phyloP scores from a whole-genome alignment of 768 basidiomycete species.

The Mrakia frigida region DNA sequence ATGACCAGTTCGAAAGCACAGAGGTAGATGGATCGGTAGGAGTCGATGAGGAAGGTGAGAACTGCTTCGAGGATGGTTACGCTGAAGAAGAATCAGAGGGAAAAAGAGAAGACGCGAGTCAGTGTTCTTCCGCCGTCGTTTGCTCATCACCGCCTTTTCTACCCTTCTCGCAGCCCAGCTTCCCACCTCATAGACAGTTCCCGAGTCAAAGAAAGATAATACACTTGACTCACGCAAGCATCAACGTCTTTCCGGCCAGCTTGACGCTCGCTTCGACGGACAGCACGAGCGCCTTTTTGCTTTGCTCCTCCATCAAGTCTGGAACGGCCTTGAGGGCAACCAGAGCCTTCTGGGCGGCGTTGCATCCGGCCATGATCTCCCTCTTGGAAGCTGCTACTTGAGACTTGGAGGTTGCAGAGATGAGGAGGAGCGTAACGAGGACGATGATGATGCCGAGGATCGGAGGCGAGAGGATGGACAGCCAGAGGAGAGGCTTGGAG shows the following conservation, averaged over 20 bases:
- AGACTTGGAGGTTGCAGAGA: conserved; percentile 62
- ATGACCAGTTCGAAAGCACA: conserved; percentile 90
- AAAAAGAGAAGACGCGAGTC: not conserved
- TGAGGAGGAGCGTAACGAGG: conserved; percentile 72
- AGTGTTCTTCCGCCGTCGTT: not conserved
- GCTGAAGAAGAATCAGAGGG: conserved; percentile 41
- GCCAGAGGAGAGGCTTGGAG: conserved; percentile 73
- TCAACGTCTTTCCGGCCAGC: conserved; percentile 66
- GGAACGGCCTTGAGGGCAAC: conserved; percentile 79
- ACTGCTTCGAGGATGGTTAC: conserved; percentile 67
- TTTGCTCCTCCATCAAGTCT: conserved; percentile 75
- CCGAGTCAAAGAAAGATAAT: not conserved
- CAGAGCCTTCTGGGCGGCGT: conserved; percentile 76
- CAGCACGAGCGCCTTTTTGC: conserved; percentile 71
- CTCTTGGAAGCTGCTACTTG: conserved; percentile 65
- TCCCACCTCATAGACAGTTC: too few relatives aligned
- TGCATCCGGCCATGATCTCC: conserved; percentile 74
- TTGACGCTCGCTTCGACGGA: conserved; percentile 74
- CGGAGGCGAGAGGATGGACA: conserved; percentile 87
- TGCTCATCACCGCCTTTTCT: not conserved
- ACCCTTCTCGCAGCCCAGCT: too few relatives aligned
- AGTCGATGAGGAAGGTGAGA: conserved; percentile 47
- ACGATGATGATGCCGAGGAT: conserved; percentile 83
- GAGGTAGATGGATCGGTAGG: conserved; percentile 86
- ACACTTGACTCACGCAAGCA: conserved; percentile 38